Evolutionary conservation across 805 yeast species (phyloP), one percentile per base, ranked within the genome.

Genomic region (Metschnikowia rubicola): DNA sequence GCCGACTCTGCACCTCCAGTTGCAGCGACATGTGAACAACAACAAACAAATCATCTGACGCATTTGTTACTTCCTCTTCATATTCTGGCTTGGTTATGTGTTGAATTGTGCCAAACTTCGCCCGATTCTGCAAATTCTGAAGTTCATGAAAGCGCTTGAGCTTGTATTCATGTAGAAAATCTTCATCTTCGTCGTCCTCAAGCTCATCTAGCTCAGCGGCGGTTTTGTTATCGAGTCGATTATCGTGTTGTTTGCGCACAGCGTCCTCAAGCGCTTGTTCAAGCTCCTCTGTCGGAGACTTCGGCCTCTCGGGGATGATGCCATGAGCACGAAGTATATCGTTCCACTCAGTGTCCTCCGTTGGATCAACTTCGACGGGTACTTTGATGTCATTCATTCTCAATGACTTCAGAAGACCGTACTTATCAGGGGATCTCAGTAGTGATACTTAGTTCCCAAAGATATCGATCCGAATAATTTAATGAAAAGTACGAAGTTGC

Each of bases 311-410:
- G 1, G 99, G 99, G 41, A 94, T 88, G 46, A 94, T 82, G 21
- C 98, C 98, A 52, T 91, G 88, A 3, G 80, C 78, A 54, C 99
- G 75, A 38, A 94, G 75, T 55, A 94, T 90, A 66, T 94, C 99
- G 63, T 94, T 94, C 99, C 99, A 94, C 66, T 94, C 99, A 0
- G 99, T 94, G 64, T 94, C 99, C 67, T 94, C 99, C 52, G 79
- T 80, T 32, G 96, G 97, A 67, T 94, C 91, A 45, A 91, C 96
- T 66, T 90, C 88, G 41, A 90, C 90, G 55, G 83, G 88, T 45
- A 86, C 74, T 70, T 84, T 78, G 31, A 82, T 80, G 50, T 81
- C 83, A 37, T 53, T 50, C 41, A 56, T 37, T n/a, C 26, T 21
- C 26, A 7, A 21, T 21, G 7, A 21, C 5, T 21, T 7, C 26